These are phyloP conservation scores for Spinacia oleracea DNA, from an alignment of 179 eudicot genomes.

Conservation along the genomic window DNA sequence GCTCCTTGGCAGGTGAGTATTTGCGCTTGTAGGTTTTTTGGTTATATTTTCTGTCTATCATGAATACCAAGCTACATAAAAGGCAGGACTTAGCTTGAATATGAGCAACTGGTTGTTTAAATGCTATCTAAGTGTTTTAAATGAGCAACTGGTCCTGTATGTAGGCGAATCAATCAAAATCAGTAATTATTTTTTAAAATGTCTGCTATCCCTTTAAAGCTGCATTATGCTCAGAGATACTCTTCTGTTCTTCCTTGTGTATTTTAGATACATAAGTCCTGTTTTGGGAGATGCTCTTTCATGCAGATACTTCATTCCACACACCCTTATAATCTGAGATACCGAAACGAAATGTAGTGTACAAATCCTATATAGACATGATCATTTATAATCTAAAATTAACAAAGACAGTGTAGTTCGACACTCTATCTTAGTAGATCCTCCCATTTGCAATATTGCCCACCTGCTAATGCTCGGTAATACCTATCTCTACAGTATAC, in stretches of 20 bases:
- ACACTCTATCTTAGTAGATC: slow-evolving; percentile 64
- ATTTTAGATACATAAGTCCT: slow-evolving; percentile 5
- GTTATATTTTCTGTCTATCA: neutral
- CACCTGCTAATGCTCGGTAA: slow-evolving; percentile 92
- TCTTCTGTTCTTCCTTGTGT: neutral
- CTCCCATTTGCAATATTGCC: slow-evolving; percentile 99
- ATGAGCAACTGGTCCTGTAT: neutral
- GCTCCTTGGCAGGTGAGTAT: slow-evolving; percentile 8
- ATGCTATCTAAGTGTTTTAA: neutral
- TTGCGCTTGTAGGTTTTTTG: neutral
- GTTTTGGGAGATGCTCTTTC: neutral
- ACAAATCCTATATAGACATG: neutral
- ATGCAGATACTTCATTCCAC: slow-evolving; percentile 11
- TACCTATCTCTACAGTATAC: slow-evolving; percentile 91
- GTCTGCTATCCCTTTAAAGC: neutral
- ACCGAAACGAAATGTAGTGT: slow-evolving; percentile 17
- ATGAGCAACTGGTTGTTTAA: neutral
- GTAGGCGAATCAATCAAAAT: neutral
- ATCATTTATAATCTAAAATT: neutral
- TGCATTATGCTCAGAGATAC: neutral
- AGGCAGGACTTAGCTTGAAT: neutral
- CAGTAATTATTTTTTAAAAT: neutral
- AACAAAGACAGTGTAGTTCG: neutral
- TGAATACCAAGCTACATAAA: neutral
- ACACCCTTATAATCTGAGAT: slow-evolving; percentile 16